Evolutionary conservation across 805 yeast genomes (phyloP).

Genomic region (Saccharomycopsis javanensis): DNA sequence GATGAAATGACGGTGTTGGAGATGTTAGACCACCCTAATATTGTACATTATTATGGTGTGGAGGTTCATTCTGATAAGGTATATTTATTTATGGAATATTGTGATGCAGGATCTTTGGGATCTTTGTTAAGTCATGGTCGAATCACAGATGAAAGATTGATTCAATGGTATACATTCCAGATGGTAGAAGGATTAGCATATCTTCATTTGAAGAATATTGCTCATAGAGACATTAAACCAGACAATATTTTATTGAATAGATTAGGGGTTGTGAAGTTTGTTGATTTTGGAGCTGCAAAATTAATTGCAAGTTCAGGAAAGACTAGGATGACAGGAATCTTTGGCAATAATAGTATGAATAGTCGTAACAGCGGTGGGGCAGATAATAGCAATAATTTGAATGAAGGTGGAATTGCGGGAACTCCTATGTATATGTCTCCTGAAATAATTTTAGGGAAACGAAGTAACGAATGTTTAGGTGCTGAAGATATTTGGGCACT

Average conservation of each 20-base stretch:
- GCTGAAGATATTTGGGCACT: conserved; percentile 85
- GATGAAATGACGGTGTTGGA: conserved; percentile 96
- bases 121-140: conserved; percentile 81
- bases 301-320: conserved; percentile 31
- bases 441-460: conserved; percentile 79
- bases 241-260: conserved; percentile 44
- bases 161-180: conserved; percentile 82
- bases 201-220: conserved; percentile 86
- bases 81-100: conserved; percentile 93
- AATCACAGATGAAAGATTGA: conserved; percentile 88
- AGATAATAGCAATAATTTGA: neutral
- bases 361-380: neutral
- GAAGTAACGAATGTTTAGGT: conserved; percentile 31
- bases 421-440: conserved; percentile 99
- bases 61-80: conserved; percentile 95
- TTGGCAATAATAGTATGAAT: neutral
- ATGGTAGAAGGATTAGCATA: conserved; percentile 93
- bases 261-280: conserved; percentile 48
- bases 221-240: conserved; percentile 96
- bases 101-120: conserved; percentile 92
- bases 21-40: conserved; percentile 90
- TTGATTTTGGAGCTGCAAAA: conserved; percentile 96
- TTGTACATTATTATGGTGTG: conserved; percentile 93
- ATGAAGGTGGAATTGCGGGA: conserved; percentile 56
- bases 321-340: neutral